phyloP scores from a whole-genome alignment of 108 stramenopile species.

The Skeletonema costatum region DNA sequence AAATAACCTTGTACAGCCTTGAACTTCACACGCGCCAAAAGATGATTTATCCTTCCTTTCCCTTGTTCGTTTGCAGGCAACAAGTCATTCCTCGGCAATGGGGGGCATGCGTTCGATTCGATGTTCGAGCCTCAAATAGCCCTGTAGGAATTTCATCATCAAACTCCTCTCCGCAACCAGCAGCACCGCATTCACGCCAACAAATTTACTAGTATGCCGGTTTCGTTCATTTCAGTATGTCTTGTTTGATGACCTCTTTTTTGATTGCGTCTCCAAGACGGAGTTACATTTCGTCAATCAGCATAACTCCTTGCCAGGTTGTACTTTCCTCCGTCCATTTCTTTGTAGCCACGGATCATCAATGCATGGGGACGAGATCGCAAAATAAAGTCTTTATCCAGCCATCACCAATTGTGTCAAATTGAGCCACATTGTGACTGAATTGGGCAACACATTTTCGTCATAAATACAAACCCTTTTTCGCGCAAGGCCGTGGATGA shows the following conservation, averaged over 20 bases:
- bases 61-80: background rate
- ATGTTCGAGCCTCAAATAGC: background rate
- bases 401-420: constrained; percentile 1
- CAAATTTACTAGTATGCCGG: background rate
- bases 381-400: constrained; percentile 18
- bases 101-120: background rate
- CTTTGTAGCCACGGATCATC: constrained; percentile 7
- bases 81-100: background rate
- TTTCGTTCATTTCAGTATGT: background rate
- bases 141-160: constrained; percentile 17
- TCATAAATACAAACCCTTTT: constrained; percentile 19
- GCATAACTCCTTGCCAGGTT: constrained; percentile 26
- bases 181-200: constrained; percentile 12
- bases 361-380: background rate
- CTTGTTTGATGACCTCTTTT: background rate
- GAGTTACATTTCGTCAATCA: constrained; percentile 1
- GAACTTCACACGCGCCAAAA: constrained; percentile 2
- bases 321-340: constrained; percentile 12
- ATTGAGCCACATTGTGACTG: constrained; percentile 1
- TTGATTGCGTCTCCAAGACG: constrained; percentile 13
- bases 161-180: constrained; percentile 6
- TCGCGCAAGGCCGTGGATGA: constrained; percentile 16
- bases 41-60: background rate
- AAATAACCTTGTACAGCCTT: constrained; percentile 1
- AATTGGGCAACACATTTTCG: constrained; percentile 27